Conservation (phyloP, 176 grass and related monocot species). For the Avena insularis region DNA sequence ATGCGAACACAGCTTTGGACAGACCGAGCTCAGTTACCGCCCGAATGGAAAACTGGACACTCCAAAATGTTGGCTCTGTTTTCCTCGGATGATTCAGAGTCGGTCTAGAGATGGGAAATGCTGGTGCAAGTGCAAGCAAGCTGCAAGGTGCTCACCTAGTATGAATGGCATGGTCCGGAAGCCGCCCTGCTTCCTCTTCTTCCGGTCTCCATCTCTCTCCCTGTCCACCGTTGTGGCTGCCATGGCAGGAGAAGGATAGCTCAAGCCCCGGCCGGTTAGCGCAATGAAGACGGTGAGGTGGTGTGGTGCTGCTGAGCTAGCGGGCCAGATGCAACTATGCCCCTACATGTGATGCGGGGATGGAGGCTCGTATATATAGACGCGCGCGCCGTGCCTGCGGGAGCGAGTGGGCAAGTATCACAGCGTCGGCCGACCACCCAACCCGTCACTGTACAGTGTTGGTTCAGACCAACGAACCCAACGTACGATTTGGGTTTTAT, state of each 20-base stretch:
- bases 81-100: background rate
- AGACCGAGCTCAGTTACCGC: background rate
- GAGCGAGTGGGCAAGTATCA: background rate
- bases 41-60: background rate
- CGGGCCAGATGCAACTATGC: background rate
- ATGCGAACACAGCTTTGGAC: background rate
- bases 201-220: constrained; percentile 25
- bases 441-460: background rate
- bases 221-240: background rate
- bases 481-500: background rate
- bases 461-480: background rate
- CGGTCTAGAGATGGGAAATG: background rate
- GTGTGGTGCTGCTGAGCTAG: background rate
- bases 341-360: constrained; percentile 9
- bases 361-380: constrained; percentile 37
- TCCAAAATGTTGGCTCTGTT: background rate
- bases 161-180: constrained; percentile 84
- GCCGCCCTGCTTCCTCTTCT: constrained; percentile 61
- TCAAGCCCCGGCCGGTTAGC: background rate
- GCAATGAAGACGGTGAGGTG: background rate
- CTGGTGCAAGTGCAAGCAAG: background rate
- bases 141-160: constrained; percentile 50
- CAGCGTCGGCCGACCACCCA: background rate
- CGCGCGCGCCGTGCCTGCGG: background rate
- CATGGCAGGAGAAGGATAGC: constrained; percentile 13